A percentile compares a stretch with the other conserved stretches of the same genome.
phyloP scores from a whole-genome alignment of 2,329 filamentous ascomycete genomes.

The Alternaria brassicicola region DNA sequence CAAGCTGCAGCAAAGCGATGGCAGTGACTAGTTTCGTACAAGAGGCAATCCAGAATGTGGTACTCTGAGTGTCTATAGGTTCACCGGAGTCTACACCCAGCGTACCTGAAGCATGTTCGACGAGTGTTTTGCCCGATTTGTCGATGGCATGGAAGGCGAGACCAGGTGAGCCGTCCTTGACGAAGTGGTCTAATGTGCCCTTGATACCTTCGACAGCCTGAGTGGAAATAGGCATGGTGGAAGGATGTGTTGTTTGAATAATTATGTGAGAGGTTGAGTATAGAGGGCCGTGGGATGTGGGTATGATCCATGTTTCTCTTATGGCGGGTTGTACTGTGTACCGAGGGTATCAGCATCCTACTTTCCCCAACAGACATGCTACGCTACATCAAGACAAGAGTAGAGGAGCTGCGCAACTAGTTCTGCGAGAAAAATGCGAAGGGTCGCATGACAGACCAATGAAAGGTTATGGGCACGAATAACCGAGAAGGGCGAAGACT shows the following conservation, averaged over 20 bases:
- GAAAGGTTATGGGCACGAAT: neutral
- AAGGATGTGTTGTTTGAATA: neutral
- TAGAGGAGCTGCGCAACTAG: neutral
- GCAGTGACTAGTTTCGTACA: slow-evolving; percentile 53
- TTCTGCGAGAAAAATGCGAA: neutral
- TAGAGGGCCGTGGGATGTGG: neutral
- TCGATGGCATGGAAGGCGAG: slow-evolving; percentile 55
- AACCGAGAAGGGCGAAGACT: neutral
- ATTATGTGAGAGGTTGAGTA: neutral
- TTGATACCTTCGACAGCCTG: slow-evolving; percentile 45
- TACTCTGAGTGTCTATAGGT: slow-evolving; percentile 63
- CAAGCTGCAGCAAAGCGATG: slow-evolving; percentile 44
- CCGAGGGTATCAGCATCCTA: neutral
- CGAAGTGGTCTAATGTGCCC: slow-evolving; percentile 41
- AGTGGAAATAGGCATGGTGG: slow-evolving; percentile 39
- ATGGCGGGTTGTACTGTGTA: neutral
- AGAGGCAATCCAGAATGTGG: slow-evolving; percentile 64
- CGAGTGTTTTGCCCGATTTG: slow-evolving; percentile 52
- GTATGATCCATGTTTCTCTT: neutral
- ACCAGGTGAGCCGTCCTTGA: slow-evolving; percentile 49
- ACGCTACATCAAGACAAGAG: neutral
- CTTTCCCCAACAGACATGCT: neutral
- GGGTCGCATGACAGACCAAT: neutral
- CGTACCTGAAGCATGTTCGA: slow-evolving; percentile 52
- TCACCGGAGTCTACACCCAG: slow-evolving; percentile 50